Evolutionary conservation across 352 stramenopile species (phyloP).

Genomic region (Globisporangium paroecandrum): DNA sequence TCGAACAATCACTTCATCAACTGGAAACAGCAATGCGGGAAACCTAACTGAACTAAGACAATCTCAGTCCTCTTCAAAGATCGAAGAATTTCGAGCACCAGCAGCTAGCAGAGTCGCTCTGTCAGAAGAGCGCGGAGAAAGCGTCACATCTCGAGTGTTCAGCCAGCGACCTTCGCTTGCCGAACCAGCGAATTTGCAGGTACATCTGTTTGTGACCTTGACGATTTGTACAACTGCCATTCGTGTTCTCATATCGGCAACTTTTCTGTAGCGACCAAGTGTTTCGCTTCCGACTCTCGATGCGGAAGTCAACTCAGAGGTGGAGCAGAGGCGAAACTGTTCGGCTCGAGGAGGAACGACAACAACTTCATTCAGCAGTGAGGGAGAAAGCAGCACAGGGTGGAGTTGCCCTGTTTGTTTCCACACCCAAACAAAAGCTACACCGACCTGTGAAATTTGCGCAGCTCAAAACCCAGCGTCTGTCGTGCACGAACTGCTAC

Average conservation of each 20-base stretch:
- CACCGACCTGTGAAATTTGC: constrained; percentile 65
- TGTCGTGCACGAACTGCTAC: constrained; percentile 40
- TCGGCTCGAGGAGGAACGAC: too few relatives aligned
- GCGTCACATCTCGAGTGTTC: not conserved
- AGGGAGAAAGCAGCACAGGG: not conserved
- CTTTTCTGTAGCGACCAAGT: constrained; percentile 1
- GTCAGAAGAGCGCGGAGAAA: constrained; percentile 3
- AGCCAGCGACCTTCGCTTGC: not conserved
- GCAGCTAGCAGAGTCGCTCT: not conserved
- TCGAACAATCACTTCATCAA: not conserved
- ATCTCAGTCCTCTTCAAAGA: constrained; percentile 1
- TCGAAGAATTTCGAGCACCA: not conserved
- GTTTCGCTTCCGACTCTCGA: constrained; percentile 14
- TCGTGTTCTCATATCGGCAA: not conserved
- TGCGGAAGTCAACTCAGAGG: not conserved
- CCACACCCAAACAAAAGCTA: constrained; percentile 53
- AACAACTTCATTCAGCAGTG: not conserved
- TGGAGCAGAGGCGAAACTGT: not conserved
- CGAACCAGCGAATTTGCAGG: constrained; percentile 3
- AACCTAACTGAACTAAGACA: not conserved
- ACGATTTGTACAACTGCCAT: not conserved
- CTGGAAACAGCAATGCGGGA: not conserved
- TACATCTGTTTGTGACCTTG: not conserved
- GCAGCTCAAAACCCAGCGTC: constrained; percentile 63
- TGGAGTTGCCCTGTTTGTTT: constrained; percentile 76